Percentiles rank a stretch among this genome's conserved stretches.
These are phyloP conservation scores for Phaeosphaeria sp. DNA, from an alignment of 2,329 filamentous ascomycete species.

Conservation along the genomic window DNA sequence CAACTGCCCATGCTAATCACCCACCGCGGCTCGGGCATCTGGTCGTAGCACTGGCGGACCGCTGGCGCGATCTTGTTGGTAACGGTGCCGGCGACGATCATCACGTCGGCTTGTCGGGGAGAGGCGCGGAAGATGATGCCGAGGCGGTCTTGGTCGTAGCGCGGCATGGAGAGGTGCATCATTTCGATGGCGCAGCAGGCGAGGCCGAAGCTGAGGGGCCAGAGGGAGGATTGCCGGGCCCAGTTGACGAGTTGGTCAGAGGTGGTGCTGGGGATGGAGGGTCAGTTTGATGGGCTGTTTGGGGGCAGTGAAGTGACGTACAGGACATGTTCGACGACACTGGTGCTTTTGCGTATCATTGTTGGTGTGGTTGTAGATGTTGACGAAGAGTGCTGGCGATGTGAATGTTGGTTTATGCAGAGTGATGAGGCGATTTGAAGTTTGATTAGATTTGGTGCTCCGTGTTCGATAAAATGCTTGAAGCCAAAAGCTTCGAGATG, in stretches of 20 bases:
- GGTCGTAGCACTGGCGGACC: constrained; percentile 88
- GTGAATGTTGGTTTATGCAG: background rate
- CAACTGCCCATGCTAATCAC: constrained; percentile 85
- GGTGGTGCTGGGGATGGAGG: constrained; percentile 65
- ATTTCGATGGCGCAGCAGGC: constrained; percentile 93
- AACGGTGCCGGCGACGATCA: constrained; percentile 92
- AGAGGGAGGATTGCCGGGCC: constrained; percentile 85
- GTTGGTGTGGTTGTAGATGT: background rate
- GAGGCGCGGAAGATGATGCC: constrained; percentile 93
- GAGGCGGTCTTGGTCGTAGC: constrained; percentile 88
- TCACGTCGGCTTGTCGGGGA: constrained; percentile 88
- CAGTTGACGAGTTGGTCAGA: constrained; percentile 86
- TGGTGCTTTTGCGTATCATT: constrained; percentile 3
- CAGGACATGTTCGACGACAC: constrained; percentile 19
- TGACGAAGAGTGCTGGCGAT: background rate
- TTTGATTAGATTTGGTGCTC: background rate
- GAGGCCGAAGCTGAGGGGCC: constrained; percentile 90
- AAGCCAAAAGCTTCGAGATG: background rate
- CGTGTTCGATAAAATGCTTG: background rate
- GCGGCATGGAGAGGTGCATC: constrained; percentile 90
- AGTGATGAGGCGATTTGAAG: background rate
- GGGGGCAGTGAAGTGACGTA: background rate
- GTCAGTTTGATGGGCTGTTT: background rate
- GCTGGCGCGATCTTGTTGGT: constrained; percentile 97
- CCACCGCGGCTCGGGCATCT: constrained; percentile 93